Percentiles rank a stretch among this genome's conserved stretches.
Conservation (phyloP, 1,284 basidiomycete species). For the Trametes pubescens region DNA sequence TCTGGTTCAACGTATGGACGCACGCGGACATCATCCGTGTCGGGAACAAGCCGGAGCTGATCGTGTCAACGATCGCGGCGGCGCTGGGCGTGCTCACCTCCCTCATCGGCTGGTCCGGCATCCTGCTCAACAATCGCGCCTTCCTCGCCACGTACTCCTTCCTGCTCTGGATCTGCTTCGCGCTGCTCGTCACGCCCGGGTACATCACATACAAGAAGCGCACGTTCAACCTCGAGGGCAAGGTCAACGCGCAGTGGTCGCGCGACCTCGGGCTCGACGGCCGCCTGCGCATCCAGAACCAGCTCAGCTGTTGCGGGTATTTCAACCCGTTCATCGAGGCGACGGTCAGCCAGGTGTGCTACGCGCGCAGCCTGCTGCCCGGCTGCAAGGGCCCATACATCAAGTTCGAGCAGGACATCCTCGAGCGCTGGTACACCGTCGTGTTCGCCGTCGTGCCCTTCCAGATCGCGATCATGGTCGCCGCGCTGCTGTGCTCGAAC, state of each 20-base stretch:
- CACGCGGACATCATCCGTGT: constrained; percentile 66
- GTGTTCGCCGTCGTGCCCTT: constrained; percentile 63
- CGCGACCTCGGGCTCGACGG: constrained; percentile 55
- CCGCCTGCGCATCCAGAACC: constrained; percentile 63
- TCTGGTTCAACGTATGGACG: constrained; percentile 67
- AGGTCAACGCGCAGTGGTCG: constrained; percentile 68
- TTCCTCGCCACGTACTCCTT: constrained; percentile 68
- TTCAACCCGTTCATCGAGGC: constrained; percentile 68
- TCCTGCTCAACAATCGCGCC: constrained; percentile 70
- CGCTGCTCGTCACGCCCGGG: constrained; percentile 64
- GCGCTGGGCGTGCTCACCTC: constrained; percentile 59
- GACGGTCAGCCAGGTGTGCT: constrained; percentile 63
- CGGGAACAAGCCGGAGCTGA: constrained; percentile 61
- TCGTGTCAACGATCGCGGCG: constrained; percentile 64
- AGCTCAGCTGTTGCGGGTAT: constrained; percentile 68
- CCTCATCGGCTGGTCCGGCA: constrained; percentile 67
- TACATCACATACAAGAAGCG: constrained; percentile 69
- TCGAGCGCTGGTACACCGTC: constrained; percentile 62
- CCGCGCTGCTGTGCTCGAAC: constrained; percentile 63
- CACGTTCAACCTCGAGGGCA: constrained; percentile 71
- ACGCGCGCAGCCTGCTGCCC: constrained; percentile 60
- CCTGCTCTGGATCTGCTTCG: constrained; percentile 66
- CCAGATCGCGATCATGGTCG: constrained; percentile 60
- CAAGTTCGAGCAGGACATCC: constrained; percentile 55
- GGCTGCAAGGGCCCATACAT: constrained; percentile 67